Conservation (phyloP, 1,284 basidiomycete species). For the Cutaneotrichosporon curvatum region DNA sequence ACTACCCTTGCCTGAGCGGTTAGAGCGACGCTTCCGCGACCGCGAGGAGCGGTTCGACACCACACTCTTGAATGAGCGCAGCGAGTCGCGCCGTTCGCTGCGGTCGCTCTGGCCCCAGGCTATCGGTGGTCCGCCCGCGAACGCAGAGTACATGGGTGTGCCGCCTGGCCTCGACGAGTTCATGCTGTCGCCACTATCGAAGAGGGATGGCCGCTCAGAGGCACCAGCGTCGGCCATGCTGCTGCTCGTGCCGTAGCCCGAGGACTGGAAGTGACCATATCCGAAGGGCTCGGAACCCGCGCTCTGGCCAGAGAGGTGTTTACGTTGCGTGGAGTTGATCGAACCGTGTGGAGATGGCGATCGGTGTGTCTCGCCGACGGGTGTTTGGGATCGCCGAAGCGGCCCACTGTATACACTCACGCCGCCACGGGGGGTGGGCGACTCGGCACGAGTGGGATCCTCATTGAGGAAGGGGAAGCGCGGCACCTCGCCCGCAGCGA, state of each 20-base stretch:
- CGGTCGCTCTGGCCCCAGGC: conserved; percentile 15
- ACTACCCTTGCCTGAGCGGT: background rate
- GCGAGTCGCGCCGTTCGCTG: conserved; percentile 1
- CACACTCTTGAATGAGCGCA: conserved; percentile 1
- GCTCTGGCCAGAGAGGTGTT: background rate
- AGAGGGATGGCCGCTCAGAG: no score
- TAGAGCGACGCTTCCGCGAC: conserved; percentile 4
- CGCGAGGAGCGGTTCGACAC: conserved; percentile 2
- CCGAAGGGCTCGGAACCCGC: background rate
- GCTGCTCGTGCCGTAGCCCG: background rate
- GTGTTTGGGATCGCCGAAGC: no score
- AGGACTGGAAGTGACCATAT: background rate
- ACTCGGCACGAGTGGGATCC: conserved; percentile 5
- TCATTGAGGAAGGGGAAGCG: conserved; percentile 12
- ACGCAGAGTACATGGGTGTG: background rate
- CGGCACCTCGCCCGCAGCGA: conserved; percentile 5
- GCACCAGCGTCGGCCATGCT: background rate
- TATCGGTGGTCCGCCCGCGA: conserved; percentile 14
- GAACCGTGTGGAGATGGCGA: no score
- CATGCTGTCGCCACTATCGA: background rate
- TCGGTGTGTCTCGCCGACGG: no score
- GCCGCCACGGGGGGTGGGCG: background rate
- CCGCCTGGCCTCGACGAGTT: background rate
- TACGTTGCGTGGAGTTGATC: background rate
- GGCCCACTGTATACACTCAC: background rate